These are phyloP conservation scores for Paraphysoderma sedebokerense DNA, from an alignment of 371 early-diverging fungal genomes.

Conservation along the genomic window DNA sequence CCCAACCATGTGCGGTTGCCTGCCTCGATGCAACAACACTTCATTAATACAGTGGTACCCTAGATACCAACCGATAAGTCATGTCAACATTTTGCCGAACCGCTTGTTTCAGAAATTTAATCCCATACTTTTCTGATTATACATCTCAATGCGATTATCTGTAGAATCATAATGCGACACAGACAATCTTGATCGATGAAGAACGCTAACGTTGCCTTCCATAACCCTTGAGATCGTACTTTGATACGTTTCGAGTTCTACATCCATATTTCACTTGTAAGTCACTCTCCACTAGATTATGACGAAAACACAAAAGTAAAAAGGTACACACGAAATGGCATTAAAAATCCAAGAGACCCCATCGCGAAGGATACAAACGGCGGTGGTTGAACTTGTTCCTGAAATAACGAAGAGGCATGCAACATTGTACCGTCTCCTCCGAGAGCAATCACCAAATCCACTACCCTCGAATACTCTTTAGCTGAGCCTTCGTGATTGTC, in stretches of 20 bases:
- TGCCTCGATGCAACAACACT: conserved; percentile 69
- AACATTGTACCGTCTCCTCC: conserved; percentile 96
- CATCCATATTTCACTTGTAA: too few species aligned
- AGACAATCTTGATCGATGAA: too few species aligned
- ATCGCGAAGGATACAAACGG: conserved; percentile 82
- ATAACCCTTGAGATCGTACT: too few species aligned
- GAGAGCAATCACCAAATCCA: conserved; percentile 77
- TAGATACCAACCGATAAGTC: too few species aligned
- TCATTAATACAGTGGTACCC: conserved; percentile 80
- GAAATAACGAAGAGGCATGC: conserved; percentile 70
- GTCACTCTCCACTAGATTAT: not conserved
- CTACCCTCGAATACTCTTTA: too few species aligned
- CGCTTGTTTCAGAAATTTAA: not conserved
- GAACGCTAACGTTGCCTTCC: too few species aligned
- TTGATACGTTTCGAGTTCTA: too few species aligned
- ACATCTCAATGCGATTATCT: not conserved
- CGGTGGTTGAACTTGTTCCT: conserved; percentile 52
- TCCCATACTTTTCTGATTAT: not conserved
- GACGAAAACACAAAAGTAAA: not conserved
- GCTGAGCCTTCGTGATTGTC: too few species aligned
- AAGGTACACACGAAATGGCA: conserved; percentile 46
- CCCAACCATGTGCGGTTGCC: conserved; percentile 59
- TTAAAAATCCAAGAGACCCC: conserved; percentile 80
- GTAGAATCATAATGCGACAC: too few species aligned
- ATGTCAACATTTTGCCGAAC: too few species aligned